Conservation (phyloP, 1,284 basidiomycete species). For the Leccinum pachyderme region DNA sequence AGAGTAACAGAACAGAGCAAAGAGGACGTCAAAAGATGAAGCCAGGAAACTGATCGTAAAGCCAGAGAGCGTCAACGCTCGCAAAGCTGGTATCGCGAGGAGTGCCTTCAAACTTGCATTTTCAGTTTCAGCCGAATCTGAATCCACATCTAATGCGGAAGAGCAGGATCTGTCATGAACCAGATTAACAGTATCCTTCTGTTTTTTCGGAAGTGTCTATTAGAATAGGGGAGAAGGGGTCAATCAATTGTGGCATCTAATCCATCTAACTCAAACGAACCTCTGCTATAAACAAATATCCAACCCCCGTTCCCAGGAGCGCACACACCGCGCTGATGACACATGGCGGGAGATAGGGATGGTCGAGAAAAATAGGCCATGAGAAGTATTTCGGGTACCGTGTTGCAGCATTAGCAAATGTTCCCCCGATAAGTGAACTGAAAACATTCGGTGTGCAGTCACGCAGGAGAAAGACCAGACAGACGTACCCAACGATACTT, state of each 20-base stretch:
- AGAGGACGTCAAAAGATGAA: constrained; percentile 60
- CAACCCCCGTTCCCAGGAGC: constrained; percentile 39
- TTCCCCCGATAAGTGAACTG: constrained; percentile 60
- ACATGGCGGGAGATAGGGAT: constrained; percentile 59
- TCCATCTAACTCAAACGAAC: constrained; percentile 30
- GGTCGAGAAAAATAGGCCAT: constrained; percentile 40
- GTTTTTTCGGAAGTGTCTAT: constrained; percentile 42
- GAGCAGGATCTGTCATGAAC: not conserved
- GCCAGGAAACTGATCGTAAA: constrained; percentile 51
- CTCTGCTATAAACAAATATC: constrained; percentile 51
- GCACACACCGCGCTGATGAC: constrained; percentile 41
- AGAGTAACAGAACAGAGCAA: constrained; percentile 63
- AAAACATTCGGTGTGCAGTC: not conserved
- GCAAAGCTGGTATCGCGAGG: constrained; percentile 48
- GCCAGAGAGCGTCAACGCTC: constrained; percentile 52
- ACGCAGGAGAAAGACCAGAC: not conserved
- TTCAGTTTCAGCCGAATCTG: not conserved
- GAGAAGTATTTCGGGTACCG: constrained; percentile 46
- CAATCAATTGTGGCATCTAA: not conserved
- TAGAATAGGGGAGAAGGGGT: not conserved
- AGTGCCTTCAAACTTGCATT: constrained; percentile 34
- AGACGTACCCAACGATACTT: constrained; percentile 46
- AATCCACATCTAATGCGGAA: not conserved
- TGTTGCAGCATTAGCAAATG: constrained; percentile 51
- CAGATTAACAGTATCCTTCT: not conserved